Evolutionary conservation across 2,329 filamentous ascomycete genomes (phyloP).

Genomic region (Aspergillus chevalieri): DNA sequence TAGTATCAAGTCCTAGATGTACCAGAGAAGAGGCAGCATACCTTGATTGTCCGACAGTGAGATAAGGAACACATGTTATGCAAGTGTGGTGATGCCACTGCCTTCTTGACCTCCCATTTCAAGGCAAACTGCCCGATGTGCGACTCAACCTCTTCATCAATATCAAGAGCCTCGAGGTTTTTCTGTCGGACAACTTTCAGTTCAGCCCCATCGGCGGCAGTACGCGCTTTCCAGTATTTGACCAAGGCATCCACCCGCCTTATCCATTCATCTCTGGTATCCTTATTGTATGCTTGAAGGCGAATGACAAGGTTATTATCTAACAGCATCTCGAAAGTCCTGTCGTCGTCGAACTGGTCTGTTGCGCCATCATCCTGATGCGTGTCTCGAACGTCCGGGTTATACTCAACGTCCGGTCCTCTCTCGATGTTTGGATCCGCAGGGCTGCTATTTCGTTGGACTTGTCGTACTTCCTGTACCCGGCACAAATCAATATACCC

Average conservation of each 20-base stretch:
- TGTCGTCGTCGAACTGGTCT: constrained; percentile 49
- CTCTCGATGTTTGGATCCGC: constrained; percentile 48
- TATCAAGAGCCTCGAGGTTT: constrained; percentile 55
- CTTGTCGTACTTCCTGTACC: constrained; percentile 52
- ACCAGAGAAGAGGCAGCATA: constrained; percentile 14
- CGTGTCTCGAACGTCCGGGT: constrained; percentile 43
- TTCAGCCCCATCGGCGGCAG: constrained; percentile 50
- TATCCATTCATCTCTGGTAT: constrained; percentile 58
- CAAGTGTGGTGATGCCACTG: constrained; percentile 57
- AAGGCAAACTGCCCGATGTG: constrained; percentile 59
- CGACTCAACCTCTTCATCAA: constrained; percentile 62
- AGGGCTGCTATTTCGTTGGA: constrained; percentile 46
- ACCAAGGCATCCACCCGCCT: constrained; percentile 50
- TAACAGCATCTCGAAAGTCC: constrained; percentile 57
- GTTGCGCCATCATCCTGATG: constrained; percentile 49
- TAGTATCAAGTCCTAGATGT: constrained; percentile 4
- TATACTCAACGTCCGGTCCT: constrained; percentile 53
- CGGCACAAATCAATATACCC: constrained; percentile 58
- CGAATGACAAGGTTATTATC: constrained; percentile 57
- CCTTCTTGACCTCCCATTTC: constrained; percentile 63
- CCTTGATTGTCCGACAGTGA: constrained; percentile 54
- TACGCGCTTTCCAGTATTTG: constrained; percentile 57
- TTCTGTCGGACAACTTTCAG: constrained; percentile 52
- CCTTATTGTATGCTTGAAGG: constrained; percentile 53
- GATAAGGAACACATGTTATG: constrained; percentile 64